phyloP scores from a whole-genome alignment of 2,329 filamentous ascomycete species.

The Sphaerostilbella broomeana region DNA sequence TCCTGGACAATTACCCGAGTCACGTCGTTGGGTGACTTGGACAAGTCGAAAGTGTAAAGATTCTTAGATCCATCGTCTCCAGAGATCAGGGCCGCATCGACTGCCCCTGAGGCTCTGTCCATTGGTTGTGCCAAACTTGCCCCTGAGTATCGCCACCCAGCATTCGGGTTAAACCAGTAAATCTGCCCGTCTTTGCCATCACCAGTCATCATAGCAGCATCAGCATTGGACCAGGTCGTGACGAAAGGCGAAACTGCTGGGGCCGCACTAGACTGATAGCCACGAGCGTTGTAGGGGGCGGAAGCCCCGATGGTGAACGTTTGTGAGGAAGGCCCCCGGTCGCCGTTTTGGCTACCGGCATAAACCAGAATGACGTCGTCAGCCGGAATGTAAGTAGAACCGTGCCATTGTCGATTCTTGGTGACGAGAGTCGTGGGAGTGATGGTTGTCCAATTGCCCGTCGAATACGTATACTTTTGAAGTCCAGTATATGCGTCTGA shows the following conservation, averaged over 20 bases:
- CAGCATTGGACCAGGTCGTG: constrained; percentile 63
- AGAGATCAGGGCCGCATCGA: constrained; percentile 59
- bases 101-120: constrained; percentile 46
- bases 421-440: constrained; percentile 43
- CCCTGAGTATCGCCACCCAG: constrained; percentile 62
- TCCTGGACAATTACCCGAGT: constrained; percentile 61
- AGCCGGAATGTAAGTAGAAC: constrained; percentile 64
- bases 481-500: constrained; percentile 61
- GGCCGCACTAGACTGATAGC: constrained; percentile 53
- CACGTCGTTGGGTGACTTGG: constrained; percentile 66
- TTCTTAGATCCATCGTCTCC: constrained; percentile 72
- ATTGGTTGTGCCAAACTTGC: constrained; percentile 56
- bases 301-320: constrained; percentile 68
- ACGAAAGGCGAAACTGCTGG: constrained; percentile 64
- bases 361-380: constrained; percentile 72
- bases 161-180: constrained; percentile 61
- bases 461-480: constrained; percentile 57
- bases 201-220: constrained; percentile 71
- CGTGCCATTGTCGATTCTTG: constrained; percentile 67
- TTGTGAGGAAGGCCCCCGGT: constrained; percentile 54
- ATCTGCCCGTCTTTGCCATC: constrained; percentile 53
- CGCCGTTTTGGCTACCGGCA: constrained; percentile 62
- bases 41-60: constrained; percentile 72
- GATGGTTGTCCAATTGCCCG: constrained; percentile 46
- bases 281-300: constrained; percentile 55